Evolutionary conservation across 257 asterid species (phyloP), one percentile per base, ranked within the genome.

Genomic region (Solanum habrochaites): DNA sequence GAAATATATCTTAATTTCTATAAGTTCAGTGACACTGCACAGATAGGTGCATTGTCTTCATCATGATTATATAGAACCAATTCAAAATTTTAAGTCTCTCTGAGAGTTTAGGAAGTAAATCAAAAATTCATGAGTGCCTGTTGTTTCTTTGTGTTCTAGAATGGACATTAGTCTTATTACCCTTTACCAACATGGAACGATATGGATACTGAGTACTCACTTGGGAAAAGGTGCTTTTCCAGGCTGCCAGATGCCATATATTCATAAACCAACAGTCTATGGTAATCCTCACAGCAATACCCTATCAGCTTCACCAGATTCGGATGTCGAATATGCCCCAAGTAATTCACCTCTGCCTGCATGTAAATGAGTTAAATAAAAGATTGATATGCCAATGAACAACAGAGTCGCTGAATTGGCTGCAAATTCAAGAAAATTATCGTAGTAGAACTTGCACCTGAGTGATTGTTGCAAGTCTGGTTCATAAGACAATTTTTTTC

Each of bases 171-270:
- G 82, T 73, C 82, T 11, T 39, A 73, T 16, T 80, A 80, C 23
- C 78, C 77, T 84, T 27, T n/a, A 6, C 31, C 40, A 66, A 25
- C 81, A 84, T 39, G 66, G 25, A 72, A 16, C 35, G 83, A 71
- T 56, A 49, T 32, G 37, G 70, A 75, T n/a, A 64, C 45, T 23
- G 87, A 82, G 75, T 83, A 93, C 99, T 93, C 88, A 96, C 99
- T 90, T 40, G 91, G 83, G 89, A 95, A 96, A 11, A 96, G 95
- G 89, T 94, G 98, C 89, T 92, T 94, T 92, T 95, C 98, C 90
- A 96, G 89, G 95, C 97, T 95, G 88, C 99, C 99, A 83, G 97
- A 93, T 27, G 96, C 97, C 99, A 96, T 94, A 83, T 96, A 96
- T 91, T 96, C 98, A 60, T 96, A 96, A 58, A 96, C 99, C 95